Evolutionary conservation across 176 grass and related monocot species (phyloP).

Genomic region (Metroxylon sagu): DNA sequence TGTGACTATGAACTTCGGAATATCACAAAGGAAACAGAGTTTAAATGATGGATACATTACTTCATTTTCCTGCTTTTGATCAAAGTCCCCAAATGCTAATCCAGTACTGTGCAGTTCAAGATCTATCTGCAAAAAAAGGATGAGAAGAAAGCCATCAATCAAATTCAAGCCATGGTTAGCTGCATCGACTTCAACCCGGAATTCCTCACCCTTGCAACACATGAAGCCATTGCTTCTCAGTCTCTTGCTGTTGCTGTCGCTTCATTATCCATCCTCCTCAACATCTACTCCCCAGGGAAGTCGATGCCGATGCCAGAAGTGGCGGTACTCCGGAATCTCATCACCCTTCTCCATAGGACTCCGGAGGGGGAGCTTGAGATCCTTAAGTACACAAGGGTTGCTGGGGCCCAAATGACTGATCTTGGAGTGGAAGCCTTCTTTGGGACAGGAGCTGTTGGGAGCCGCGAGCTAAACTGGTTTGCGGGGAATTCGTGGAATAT

Average conservation of each 20-base stretch:
- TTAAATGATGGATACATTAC: too few relatives aligned
- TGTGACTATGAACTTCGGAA: too few relatives aligned
- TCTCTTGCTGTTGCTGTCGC: conserved; percentile 48
- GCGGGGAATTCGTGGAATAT: conserved; percentile 57
- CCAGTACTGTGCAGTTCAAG: conserved; percentile 49
- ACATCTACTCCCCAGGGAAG: conserved; percentile 56
- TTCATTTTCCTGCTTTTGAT: too few relatives aligned
- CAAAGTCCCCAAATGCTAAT: conserved; percentile 25
- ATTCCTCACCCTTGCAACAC: conserved; percentile 58
- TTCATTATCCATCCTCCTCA: conserved; percentile 52
- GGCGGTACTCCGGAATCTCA: conserved; percentile 66
- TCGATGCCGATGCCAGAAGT: conserved; percentile 68
- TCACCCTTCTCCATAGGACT: conserved; percentile 45
- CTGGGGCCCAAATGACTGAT: conserved; percentile 47
- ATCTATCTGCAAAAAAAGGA: conserved; percentile 75
- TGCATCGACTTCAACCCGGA: conserved; percentile 72
- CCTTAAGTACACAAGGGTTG: conserved; percentile 62
- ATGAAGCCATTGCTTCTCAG: conserved; percentile 74
- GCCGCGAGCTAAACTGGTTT: conserved; percentile 78
- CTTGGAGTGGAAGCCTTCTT: conserved; percentile 54
- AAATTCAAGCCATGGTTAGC: conserved; percentile 62
- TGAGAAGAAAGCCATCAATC: conserved; percentile 55
- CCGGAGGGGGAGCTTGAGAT: conserved; percentile 61
- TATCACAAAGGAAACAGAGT: too few relatives aligned
- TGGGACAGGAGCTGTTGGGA: conserved; percentile 50